A percentile compares a stretch with the other conserved stretches of the same genome.
Conservation (phyloP, 257 asterid genomes). For the Solanum sparsipilum region DNA sequence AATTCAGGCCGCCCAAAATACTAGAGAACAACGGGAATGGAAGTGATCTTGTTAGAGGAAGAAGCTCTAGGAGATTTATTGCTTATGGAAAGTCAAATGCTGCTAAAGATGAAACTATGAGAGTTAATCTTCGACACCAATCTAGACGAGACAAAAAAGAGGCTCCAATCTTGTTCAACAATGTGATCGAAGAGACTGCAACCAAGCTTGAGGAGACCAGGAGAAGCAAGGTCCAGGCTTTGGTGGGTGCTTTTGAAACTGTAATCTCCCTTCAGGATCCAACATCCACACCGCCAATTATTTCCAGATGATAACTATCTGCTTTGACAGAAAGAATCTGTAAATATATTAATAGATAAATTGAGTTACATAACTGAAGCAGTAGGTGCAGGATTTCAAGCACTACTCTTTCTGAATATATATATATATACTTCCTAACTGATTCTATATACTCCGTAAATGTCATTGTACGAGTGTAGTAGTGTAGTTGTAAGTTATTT, state of each 20-base stretch:
- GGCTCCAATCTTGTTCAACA: neutral
- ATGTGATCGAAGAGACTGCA: constrained; percentile 44
- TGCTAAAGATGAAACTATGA: neutral
- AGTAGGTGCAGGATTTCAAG: neutral
- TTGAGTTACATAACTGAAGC: neutral
- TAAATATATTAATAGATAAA: neutral
- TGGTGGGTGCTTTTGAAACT: constrained; percentile 53
- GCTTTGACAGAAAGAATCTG: neutral
- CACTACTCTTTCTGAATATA: neutral
- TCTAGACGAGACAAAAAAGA: neutral
- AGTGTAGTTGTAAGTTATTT: neutral
- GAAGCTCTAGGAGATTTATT: neutral
- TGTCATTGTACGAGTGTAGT: neutral
- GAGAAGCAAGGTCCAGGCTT: constrained; percentile 49
- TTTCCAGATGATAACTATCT: neutral
- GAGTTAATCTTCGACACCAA: neutral
- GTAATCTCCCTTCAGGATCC: constrained; percentile 47
- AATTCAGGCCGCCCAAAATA: neutral
- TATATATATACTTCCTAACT: neutral
- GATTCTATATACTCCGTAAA: neutral
- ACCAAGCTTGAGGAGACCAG: constrained; percentile 41
- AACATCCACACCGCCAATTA: neutral
- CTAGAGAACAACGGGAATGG: neutral
- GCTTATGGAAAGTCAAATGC: neutral
- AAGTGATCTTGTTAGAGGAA: neutral